These are phyloP conservation scores for Lomentospora prolificans DNA, from an alignment of 2,329 filamentous ascomycete species.

Conservation along the genomic window DNA sequence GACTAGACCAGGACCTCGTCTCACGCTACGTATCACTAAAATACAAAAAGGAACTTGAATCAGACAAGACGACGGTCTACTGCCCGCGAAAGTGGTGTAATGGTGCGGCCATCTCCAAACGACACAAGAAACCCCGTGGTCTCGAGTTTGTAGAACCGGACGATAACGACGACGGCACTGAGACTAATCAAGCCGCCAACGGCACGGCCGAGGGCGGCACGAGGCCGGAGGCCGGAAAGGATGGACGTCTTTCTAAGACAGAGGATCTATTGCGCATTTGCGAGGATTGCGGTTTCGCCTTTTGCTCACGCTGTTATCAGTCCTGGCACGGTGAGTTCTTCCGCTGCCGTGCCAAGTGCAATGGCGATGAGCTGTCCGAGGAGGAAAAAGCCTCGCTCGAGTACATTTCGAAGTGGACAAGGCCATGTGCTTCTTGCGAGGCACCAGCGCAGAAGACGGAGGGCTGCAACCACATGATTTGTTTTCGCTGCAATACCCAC, in stretches of 20 bases:
- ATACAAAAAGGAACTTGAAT: slow-evolving; percentile 85
- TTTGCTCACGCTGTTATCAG: slow-evolving; percentile 60
- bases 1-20: slow-evolving; percentile 60
- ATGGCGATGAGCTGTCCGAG: slow-evolving; percentile 61
- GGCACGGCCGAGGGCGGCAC: background rate
- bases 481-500: slow-evolving; percentile 79
- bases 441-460: slow-evolving; percentile 81
- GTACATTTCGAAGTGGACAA: slow-evolving; percentile 73
- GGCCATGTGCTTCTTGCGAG: slow-evolving; percentile 79
- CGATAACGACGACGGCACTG: slow-evolving; percentile 31
- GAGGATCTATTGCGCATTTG: slow-evolving; percentile 61
- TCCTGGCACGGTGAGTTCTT: slow-evolving; percentile 90
- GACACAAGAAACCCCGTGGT: slow-evolving; percentile 60
- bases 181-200: slow-evolving; percentile 27
- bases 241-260: slow-evolving; percentile 21
- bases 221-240: background rate
- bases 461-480: slow-evolving; percentile 96
- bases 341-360: slow-evolving; percentile 56
- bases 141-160: slow-evolving; percentile 45
- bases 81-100: slow-evolving; percentile 91
- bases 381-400: slow-evolving; percentile 82
- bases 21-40: slow-evolving; percentile 83
- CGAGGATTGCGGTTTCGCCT: slow-evolving; percentile 81
- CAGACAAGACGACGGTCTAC: slow-evolving; percentile 84
- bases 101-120: slow-evolving; percentile 70